phyloP scores from a whole-genome alignment of 371 early-diverging fungal species.

The Rhizopus arrhizus region DNA sequence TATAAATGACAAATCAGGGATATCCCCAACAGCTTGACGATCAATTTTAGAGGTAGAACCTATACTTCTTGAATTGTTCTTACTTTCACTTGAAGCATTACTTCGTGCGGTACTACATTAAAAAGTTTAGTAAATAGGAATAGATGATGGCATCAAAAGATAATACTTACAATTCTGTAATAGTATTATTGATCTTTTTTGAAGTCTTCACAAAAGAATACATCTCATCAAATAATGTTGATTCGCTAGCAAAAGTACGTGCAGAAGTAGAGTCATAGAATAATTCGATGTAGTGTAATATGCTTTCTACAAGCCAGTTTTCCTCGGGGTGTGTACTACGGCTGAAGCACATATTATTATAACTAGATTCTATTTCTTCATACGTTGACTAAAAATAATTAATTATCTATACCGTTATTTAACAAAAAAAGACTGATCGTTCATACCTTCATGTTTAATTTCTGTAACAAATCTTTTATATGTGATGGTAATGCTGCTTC shows the following conservation, averaged over 20 bases:
- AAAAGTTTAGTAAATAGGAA: constrained; percentile 3
- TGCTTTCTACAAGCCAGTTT: constrained; percentile 2
- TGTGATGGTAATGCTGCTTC: neutral
- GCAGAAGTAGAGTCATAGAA: constrained; percentile 3
- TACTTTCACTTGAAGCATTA: constrained; percentile 1
- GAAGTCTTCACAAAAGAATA: no score
- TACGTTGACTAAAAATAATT: no score
- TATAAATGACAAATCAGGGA: constrained; percentile 5
- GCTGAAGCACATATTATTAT: neutral
- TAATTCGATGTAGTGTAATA: neutral
- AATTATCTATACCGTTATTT: no score
- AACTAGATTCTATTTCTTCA: no score
- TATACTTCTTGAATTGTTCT: neutral
- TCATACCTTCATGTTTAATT: neutral
- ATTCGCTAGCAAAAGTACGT: neutral
- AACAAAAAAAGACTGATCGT: neutral
- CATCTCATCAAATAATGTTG: no score
- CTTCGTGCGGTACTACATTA: constrained; percentile 5
- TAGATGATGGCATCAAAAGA: neutral
- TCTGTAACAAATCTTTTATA: constrained; percentile 4
- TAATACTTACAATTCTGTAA: neutral
- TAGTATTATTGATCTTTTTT: no score
- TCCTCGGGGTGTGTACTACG: neutral
- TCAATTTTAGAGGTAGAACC: neutral
- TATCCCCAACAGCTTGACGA: constrained; percentile 2